phyloP scores from a whole-genome alignment of 176 grass and related monocot species.

The Carex cristatella region DNA sequence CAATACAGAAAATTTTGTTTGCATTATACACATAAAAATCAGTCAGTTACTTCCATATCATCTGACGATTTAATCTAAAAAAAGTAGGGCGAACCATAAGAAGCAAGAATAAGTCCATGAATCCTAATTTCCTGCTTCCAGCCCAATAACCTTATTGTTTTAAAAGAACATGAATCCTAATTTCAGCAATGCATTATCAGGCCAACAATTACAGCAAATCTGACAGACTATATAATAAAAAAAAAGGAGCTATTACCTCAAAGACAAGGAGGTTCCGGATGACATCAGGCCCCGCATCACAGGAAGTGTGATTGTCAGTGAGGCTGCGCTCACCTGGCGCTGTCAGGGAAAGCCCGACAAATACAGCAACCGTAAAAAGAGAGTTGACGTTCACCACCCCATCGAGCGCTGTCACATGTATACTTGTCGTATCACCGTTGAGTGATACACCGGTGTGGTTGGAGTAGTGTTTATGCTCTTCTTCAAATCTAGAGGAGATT shows the following conservation, averaged over 20 bases:
- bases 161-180: neutral
- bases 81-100: neutral
- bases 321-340: slow-evolving; percentile 46
- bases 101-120: neutral
- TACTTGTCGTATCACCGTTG: slow-evolving; percentile 52
- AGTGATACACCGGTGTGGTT: neutral
- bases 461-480: slow-evolving; percentile 26
- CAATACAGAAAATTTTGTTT: neutral
- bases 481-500: slow-evolving; percentile 16
- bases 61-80: neutral
- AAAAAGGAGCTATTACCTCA: slow-evolving; percentile 42
- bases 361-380: slow-evolving; percentile 90
- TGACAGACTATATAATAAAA: neutral
- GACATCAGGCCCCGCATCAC: slow-evolving; percentile 55
- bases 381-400: slow-evolving; percentile 96
- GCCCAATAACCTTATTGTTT: neutral
- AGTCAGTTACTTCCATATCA: neutral
- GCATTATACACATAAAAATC: neutral
- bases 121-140: neutral
- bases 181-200: neutral
- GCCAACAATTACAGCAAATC: neutral
- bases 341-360: slow-evolving; percentile 81
- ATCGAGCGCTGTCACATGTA: slow-evolving; percentile 94
- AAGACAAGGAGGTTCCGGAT: slow-evolving; percentile 70
- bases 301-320: slow-evolving; percentile 39